Conservation (phyloP, 345 rosid species). For the Gossypium australe region DNA sequence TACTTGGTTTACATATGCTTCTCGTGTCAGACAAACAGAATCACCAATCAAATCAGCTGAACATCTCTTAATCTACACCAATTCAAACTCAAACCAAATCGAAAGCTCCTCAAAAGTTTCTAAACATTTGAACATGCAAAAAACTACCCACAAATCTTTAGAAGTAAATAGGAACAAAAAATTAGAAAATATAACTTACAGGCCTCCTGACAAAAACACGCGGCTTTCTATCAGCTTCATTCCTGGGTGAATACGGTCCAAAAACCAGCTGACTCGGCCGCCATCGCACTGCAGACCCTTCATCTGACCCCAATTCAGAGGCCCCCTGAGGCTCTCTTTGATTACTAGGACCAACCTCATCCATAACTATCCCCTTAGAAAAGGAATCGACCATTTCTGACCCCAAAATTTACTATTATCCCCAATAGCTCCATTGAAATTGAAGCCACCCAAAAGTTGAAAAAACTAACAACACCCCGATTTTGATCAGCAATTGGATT, state of each 20-base stretch:
- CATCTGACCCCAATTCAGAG: conserved; percentile 27
- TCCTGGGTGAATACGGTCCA: conserved; percentile 31
- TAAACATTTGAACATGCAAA: conserved; percentile 9
- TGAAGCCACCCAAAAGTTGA: conserved; percentile 10
- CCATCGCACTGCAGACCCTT: conserved; percentile 42
- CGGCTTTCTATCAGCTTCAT: conserved; percentile 32
- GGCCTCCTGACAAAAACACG: conserved; percentile 55
- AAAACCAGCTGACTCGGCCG: conserved; percentile 68
- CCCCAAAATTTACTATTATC: conserved; percentile 24
- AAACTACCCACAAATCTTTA: conserved; percentile 1
- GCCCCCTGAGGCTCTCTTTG: conserved; percentile 30
- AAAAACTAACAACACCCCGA: not conserved
- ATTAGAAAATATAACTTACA: conserved; percentile 41
- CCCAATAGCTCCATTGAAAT: conserved; percentile 32
- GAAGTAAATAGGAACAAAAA: conserved; percentile 5
- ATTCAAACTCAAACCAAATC: conserved; percentile 7
- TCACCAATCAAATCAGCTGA: conserved; percentile 3
- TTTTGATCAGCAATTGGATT: conserved; percentile 27
- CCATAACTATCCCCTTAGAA: conserved; percentile 41
- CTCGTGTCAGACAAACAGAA: not conserved
- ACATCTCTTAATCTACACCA: conserved; percentile 12
- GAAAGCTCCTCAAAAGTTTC: conserved; percentile 7
- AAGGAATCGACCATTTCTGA: conserved; percentile 31
- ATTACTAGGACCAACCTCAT: conserved; percentile 48
- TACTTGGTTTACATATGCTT: not conserved